Conservation (phyloP, 192 early-diverging fungal genomes). For the Mycoemilia scoparia region DNA sequence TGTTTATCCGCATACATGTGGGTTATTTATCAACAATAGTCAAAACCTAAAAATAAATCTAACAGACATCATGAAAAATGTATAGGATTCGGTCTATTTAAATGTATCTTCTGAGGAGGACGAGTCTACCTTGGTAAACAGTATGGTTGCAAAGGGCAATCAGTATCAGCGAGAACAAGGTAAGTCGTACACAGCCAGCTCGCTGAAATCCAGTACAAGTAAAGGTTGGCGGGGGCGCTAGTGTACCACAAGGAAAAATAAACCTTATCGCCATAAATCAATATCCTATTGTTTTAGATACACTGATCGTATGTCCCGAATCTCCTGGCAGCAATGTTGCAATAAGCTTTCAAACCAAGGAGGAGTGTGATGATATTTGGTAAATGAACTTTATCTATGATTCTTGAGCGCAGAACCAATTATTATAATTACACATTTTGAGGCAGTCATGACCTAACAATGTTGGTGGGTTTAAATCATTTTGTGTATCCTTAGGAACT, state of each 20-base stretch:
- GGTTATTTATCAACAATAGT: conserved; percentile 1
- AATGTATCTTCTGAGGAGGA: conserved; percentile 46
- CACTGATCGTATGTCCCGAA: conserved; percentile 79
- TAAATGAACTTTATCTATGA: conserved; percentile 17
- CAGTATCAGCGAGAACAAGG: conserved; percentile 77
- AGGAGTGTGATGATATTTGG: conserved; percentile 72
- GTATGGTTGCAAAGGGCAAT: conserved; percentile 49
- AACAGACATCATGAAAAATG: background rate
- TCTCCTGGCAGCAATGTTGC: conserved; percentile 58
- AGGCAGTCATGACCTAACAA: conserved; percentile 4
- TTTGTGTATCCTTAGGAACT: background rate
- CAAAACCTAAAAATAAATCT: conserved; percentile 2
- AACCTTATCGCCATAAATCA: background rate
- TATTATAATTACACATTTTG: conserved; percentile 1
- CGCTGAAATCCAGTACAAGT: background rate
- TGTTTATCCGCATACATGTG: conserved; percentile 3
- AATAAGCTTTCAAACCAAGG: conserved; percentile 79
- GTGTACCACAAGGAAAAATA: too few relatives aligned
- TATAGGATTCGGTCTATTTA: conserved; percentile 39
- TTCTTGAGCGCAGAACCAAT: background rate
- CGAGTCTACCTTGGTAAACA: conserved; percentile 44
- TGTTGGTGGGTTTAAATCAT: too few relatives aligned
- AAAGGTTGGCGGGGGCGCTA: background rate
- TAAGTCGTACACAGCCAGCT: conserved; percentile 12
- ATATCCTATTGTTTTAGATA: conserved; percentile 35